Evolutionary conservation across 345 rosid species (phyloP).

Genomic region (Gossypium arboreum): DNA sequence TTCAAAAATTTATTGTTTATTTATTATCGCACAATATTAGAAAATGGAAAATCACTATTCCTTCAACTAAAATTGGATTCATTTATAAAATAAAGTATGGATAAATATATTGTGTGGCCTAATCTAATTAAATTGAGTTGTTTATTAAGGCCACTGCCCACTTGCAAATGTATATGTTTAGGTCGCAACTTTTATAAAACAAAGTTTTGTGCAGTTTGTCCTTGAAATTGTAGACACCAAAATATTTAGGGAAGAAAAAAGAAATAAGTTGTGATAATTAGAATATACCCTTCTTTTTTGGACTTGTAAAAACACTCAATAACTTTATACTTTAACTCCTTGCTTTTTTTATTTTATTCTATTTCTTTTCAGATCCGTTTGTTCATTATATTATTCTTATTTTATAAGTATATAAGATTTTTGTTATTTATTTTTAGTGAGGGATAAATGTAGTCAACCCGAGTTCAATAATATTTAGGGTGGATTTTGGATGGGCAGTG

Average conservation of each 20-base stretch:
- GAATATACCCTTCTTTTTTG: not conserved
- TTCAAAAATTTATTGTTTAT: too few species aligned
- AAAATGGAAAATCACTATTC: too few species aligned
- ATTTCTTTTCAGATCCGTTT: too few species aligned
- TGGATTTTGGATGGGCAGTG: fast-evolving
- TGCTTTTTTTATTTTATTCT: not conserved
- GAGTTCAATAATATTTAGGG: too few species aligned
- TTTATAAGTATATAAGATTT: too few species aligned
- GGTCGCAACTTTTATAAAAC: slow-evolving; percentile 55
- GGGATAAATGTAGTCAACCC: too few species aligned
- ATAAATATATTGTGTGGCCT: too few species aligned
- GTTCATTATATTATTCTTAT: too few species aligned
- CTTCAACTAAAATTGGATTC: too few species aligned
- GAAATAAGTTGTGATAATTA: not conserved
- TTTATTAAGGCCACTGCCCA: slow-evolving; percentile 19
- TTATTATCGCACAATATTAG: too few species aligned
- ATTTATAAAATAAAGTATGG: too few species aligned
- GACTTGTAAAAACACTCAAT: slow-evolving; percentile 22
- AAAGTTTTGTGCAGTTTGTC: slow-evolving; percentile 56
- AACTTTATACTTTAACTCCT: slow-evolving; percentile 28
- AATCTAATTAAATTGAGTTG: not conserved
- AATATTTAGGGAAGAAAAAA: slow-evolving; percentile 16
- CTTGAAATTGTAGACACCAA: slow-evolving; percentile 44
- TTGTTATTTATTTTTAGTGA: too few species aligned
- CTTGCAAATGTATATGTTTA: slow-evolving; percentile 25